phyloP scores from a whole-genome alignment of 176 grass and related monocot species.

The Puccinellia tenuiflora region DNA sequence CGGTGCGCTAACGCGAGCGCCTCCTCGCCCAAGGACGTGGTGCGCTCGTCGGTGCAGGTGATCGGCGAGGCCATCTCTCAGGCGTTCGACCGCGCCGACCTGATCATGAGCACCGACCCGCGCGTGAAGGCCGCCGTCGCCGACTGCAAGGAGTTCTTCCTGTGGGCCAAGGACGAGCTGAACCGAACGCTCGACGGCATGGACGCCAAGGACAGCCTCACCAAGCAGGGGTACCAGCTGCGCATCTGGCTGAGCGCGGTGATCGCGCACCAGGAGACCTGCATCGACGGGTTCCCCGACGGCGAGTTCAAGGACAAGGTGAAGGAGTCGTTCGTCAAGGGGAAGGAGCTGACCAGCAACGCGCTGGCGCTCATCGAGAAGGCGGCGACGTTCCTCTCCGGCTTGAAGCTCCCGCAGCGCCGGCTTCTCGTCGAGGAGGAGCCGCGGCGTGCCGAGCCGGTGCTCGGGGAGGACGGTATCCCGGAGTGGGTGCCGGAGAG shows the following conservation, averaged over 20 bases:
- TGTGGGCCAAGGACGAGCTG: conserved; percentile 46
- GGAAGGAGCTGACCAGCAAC: conserved; percentile 68
- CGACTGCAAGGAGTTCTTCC: conserved; percentile 68
- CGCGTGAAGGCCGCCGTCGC: conserved; percentile 45
- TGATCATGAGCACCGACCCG: conserved; percentile 52
- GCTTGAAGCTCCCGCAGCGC: conserved; percentile 25
- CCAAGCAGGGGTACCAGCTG: conserved; percentile 45
- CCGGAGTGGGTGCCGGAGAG: conserved; percentile 44
- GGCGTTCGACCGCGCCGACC: conserved; percentile 53
- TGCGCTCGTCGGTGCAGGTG: conserved; percentile 42
- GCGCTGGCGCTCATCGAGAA: conserved; percentile 73
- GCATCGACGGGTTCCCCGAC: conserved; percentile 86
- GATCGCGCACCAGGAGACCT: conserved; percentile 70
- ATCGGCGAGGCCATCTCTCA: conserved; percentile 41
- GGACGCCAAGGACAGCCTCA: conserved; percentile 36
- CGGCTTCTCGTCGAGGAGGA: conserved; percentile 28
- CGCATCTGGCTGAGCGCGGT: conserved; percentile 76
- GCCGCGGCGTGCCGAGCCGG: not conserved
- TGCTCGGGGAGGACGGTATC: conserved; percentile 32
- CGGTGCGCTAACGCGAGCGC: conserved; percentile 46
- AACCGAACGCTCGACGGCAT: conserved; percentile 37
- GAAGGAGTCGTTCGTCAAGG: conserved; percentile 42
- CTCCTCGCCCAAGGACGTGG: conserved; percentile 50
- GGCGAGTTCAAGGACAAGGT: conserved; percentile 66
- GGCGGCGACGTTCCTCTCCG: conserved; percentile 34